A percentile compares a stretch with the other conserved stretches of the same genome.
Evolutionary conservation across 768 basidiomycete species (phyloP).

Genomic region (Hericium coralloides): DNA sequence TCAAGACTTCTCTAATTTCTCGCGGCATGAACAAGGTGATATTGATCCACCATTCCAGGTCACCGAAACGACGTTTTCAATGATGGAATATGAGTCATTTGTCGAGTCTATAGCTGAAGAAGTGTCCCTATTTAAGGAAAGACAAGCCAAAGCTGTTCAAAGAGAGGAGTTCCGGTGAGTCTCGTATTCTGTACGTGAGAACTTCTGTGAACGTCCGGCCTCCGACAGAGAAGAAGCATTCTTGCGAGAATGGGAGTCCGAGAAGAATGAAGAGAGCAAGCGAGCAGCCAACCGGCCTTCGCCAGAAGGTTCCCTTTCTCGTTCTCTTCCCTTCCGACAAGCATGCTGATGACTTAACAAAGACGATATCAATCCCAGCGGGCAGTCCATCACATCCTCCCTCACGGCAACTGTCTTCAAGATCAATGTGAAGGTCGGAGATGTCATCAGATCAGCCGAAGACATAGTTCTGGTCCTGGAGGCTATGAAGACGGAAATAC

Average conservation of each 20-base stretch:
- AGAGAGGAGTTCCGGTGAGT: slow-evolving; percentile 33
- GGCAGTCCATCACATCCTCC: slow-evolving; percentile 16
- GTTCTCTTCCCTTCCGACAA: neutral
- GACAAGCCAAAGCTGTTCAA: slow-evolving; percentile 27
- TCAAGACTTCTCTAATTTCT: slow-evolving; percentile 8
- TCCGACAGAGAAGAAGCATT: slow-evolving; percentile 31
- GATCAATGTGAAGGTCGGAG: slow-evolving; percentile 34
- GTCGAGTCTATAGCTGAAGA: slow-evolving; percentile 33
- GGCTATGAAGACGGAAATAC: slow-evolving; percentile 61
- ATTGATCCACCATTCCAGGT: slow-evolving; percentile 25
- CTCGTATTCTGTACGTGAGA: neutral
- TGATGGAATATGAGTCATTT: slow-evolving; percentile 39
- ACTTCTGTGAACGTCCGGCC: slow-evolving; percentile 1
- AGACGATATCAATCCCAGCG: neutral
- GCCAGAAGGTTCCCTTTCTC: too few species aligned
- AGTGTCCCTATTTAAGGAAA: slow-evolving; percentile 30
- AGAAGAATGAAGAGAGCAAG: slow-evolving; percentile 13
- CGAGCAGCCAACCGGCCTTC: too few species aligned
- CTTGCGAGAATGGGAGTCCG: slow-evolving; percentile 34
- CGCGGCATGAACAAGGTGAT: neutral
- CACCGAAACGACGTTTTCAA: slow-evolving; percentile 42
- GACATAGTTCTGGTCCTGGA: slow-evolving; percentile 43
- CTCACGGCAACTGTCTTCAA: slow-evolving; percentile 44
- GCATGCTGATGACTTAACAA: slow-evolving; percentile 1
- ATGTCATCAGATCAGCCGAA: slow-evolving; percentile 31